Evolutionary conservation across 495 filamentous ascomycete genomes (phyloP).

Genomic region (Cetradonia linearis): DNA sequence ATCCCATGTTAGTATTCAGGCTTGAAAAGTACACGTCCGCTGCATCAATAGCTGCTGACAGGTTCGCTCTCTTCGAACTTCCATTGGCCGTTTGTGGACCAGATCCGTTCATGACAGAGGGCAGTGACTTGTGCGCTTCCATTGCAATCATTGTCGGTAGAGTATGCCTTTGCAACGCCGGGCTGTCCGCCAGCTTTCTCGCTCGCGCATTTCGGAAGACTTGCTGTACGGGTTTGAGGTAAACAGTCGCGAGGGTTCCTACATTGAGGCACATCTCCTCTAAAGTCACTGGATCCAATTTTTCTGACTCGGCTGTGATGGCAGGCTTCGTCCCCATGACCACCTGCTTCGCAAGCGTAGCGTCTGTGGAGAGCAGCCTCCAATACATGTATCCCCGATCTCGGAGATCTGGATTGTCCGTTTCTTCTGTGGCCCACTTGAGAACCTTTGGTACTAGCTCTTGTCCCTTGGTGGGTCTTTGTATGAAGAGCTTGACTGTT

Average conservation of each 20-base stretch:
- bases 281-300: constrained; percentile 79
- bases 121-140: constrained; percentile 38
- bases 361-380: constrained; percentile 91
- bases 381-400: constrained; percentile 99
- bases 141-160: constrained; percentile 42
- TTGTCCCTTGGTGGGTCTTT: constrained; percentile 89
- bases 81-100: constrained; percentile 20
- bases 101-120: constrained; percentile 41
- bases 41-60: constrained; percentile 63
- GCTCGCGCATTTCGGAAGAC: constrained; percentile 90
- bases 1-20: constrained; percentile 59
- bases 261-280: constrained; percentile 97
- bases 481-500: constrained; percentile 96
- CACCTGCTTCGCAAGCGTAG: constrained; percentile 70
- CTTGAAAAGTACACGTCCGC: constrained; percentile 80
- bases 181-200: constrained; percentile 63
- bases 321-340: constrained; percentile 97
- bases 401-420: constrained; percentile 91
- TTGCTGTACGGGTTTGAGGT: constrained; percentile 93
- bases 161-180: constrained; percentile 65
- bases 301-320: constrained; percentile 93
- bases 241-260: constrained; percentile 92
- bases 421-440: constrained; percentile 98
- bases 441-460: constrained; percentile 90
- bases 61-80: constrained; percentile 31